Evolutionary conservation across 805 yeast genomes (phyloP), one percentile per base, ranked within the genome.

Genomic region (Yamadazyma nakazawae): DNA sequence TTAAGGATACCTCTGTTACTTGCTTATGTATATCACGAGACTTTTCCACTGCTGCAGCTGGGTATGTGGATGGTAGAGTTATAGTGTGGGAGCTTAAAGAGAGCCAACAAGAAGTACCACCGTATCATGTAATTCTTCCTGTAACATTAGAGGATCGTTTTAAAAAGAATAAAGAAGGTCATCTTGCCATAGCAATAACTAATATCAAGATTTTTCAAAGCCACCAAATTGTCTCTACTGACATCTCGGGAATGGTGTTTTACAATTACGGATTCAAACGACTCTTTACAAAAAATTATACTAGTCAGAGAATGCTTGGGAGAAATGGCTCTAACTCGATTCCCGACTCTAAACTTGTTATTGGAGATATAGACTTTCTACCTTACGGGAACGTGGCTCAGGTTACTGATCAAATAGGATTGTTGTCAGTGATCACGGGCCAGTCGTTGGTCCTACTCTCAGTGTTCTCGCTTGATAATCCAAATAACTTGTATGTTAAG

Each of bases 21-120:
- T 50, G 79, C 2, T 57, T 90, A 19, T 71, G 80, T 0, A 64
- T 85, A 12, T 84, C 94, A 0, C 66, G 78, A 6, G 96, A 91
- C 59, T 84, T 87, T 1, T 72, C 85, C 0, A 78, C 75, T 55
- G 52, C 89, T 2, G 88, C 85, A 0, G 84, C 82, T 0, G 96
- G 96, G 1, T 81, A 76, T 53, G 68, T 72, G 5, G 65, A 74
- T 18, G 98, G 97, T 0, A 71, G 70, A 45, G 74, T 91, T 2
- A 66, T 75, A 25, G 54, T 87, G 1, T 92, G 96, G 96, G 82
- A 86, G 51, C 54, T 70, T 45, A 51, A 45, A 57, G 49, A 45
- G 44, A 65, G 9, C 48, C 55, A 5, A 46, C 81, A 5, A 66
- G 68, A 32, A 62, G 82, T 42, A 82, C 77, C 45, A 71, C 87